A percentile compares a stretch with the other conserved stretches of the same genome.
These are phyloP conservation scores for Infundibulicybe gibba DNA, from an alignment of 768 basidiomycete genomes.

Conservation along the genomic window DNA sequence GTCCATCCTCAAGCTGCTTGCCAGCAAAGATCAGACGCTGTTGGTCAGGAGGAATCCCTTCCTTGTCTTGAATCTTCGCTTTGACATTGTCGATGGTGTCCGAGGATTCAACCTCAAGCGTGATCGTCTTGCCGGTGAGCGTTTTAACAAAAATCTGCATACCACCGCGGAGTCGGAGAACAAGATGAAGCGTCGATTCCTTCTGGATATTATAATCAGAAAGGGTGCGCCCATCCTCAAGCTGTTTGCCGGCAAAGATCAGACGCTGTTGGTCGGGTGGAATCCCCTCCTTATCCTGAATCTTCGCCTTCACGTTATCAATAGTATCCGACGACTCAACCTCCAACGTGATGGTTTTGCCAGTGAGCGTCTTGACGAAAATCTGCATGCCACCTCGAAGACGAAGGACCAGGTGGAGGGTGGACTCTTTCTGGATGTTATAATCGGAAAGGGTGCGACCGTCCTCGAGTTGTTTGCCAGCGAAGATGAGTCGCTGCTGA, in stretches of 20 bases:
- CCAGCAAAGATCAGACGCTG: slow-evolving; percentile 80
- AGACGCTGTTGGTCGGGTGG: slow-evolving; percentile 87
- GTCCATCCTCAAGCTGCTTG: slow-evolving; percentile 76
- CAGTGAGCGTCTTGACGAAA: slow-evolving; percentile 84
- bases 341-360: slow-evolving; percentile 91
- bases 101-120: slow-evolving; percentile 70
- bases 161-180: slow-evolving; percentile 65
- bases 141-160: slow-evolving; percentile 77
- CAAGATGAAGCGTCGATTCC: slow-evolving; percentile 75
- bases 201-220: slow-evolving; percentile 83
- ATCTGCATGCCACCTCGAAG: slow-evolving; percentile 92
- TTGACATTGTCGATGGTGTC: slow-evolving; percentile 79
- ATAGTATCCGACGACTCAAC: slow-evolving; percentile 94
- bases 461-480: slow-evolving; percentile 90
- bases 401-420: slow-evolving; percentile 78
- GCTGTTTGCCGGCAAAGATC: slow-evolving; percentile 92
- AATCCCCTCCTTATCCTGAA: slow-evolving; percentile 82
- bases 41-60: slow-evolving; percentile 76
- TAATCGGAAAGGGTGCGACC: slow-evolving; percentile 89
- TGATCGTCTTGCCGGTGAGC: slow-evolving; percentile 74
- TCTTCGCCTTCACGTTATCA: slow-evolving; percentile 84
- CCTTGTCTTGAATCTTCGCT: slow-evolving; percentile 78
- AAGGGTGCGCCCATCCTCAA: slow-evolving; percentile 92
- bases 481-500: slow-evolving; percentile 89
- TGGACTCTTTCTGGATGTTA: slow-evolving; percentile 89